Conservation (phyloP, 352 stramenopile species). For the Phytophthora melonis region DNA sequence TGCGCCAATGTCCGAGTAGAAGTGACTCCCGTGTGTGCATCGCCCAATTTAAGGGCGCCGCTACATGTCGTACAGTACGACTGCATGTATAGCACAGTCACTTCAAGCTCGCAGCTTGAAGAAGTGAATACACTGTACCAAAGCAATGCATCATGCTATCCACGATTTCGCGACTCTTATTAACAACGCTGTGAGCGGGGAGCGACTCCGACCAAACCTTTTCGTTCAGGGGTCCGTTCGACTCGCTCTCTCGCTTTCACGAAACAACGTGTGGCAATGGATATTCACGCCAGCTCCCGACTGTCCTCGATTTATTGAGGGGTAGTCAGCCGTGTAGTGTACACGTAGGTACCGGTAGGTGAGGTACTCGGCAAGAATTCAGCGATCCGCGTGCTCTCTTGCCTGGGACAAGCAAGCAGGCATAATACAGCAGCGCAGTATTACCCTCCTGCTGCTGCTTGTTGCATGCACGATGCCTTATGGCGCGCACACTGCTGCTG, state of each 20-base stretch:
- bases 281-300: conserved; percentile 18
- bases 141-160: conserved; percentile 7
- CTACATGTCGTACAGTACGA: not conserved
- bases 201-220: conserved; percentile 7
- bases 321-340: conserved; percentile 1
- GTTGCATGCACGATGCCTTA: not conserved
- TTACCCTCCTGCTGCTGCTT: not conserved
- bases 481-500: conserved; percentile 14
- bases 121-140: not conserved
- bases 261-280: conserved; percentile 9
- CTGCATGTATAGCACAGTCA: no score
- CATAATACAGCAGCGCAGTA: not conserved
- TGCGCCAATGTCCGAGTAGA: conserved; percentile 17
- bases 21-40: no score
- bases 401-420: conserved; percentile 24
- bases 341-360: no score
- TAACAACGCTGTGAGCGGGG: not conserved
- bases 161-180: conserved; percentile 1
- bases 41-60: not conserved
- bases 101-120: conserved; percentile 1
- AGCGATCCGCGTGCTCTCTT: conserved; percentile 15
- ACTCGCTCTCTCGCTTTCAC: not conserved
- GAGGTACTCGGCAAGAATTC: conserved; percentile 22
- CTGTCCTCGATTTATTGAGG: not conserved
- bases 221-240: not conserved